phyloP scores from a whole-genome alignment of 768 basidiomycete species.

The Postia placenta region DNA sequence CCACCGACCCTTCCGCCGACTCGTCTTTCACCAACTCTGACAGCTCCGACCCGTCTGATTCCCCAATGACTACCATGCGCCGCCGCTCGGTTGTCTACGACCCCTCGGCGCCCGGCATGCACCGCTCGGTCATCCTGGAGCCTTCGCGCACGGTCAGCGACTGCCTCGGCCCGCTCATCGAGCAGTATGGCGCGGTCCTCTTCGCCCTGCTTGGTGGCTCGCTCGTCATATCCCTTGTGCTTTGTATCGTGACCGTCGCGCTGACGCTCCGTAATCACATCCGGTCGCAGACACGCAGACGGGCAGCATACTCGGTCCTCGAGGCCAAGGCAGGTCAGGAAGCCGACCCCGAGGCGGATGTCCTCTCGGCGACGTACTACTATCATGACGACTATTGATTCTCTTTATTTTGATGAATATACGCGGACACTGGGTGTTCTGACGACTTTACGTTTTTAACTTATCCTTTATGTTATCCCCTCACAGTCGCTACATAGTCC shows the following conservation, averaged over 20 bases:
- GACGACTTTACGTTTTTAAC: constrained; percentile 3
- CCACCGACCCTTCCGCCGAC: not conserved
- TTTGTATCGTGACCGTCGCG: constrained; percentile 6
- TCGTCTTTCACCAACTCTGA: not conserved
- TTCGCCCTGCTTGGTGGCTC: constrained; percentile 13
- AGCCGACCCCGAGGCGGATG: constrained; percentile 2
- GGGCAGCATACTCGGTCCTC: constrained; percentile 9
- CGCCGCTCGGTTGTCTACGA: not conserved
- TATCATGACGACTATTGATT: constrained; percentile 4
- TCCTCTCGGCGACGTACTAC: not conserved
- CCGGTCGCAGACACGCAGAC: constrained; percentile 3
- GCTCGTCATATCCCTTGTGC: constrained; percentile 1
- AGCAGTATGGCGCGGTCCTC: constrained; percentile 12
- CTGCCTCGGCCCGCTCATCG: constrained; percentile 10
- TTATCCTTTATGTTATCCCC: not conserved
- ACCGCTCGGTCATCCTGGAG: not conserved
- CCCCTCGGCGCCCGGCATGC: too few relatives aligned
- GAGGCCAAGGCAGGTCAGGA: constrained; percentile 3
- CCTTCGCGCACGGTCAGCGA: not conserved
- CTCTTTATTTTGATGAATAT: not conserved
- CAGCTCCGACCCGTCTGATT: too few relatives aligned
- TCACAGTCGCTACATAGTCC: constrained; percentile 1
- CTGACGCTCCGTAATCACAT: constrained; percentile 8
- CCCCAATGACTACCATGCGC: not conserved
- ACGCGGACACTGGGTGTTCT: constrained; percentile 3